Conservation (phyloP, 257 asterid species). For the Solanum stenotomum region DNA sequence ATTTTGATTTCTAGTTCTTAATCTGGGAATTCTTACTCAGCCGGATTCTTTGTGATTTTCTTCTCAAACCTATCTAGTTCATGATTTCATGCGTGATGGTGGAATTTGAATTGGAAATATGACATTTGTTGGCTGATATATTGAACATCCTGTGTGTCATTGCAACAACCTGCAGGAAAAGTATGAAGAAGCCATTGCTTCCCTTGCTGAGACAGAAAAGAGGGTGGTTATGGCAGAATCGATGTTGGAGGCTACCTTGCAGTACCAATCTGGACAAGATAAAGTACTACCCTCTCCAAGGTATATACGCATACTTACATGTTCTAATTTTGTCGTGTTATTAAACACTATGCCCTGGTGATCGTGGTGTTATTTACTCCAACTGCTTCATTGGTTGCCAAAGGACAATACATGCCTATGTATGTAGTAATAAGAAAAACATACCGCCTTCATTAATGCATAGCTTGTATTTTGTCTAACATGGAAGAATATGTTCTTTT, state of each 20-base stretch:
- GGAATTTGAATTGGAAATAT: background rate
- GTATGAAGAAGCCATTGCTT: slow-evolving; percentile 68
- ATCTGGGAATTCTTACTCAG: background rate
- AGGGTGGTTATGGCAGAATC: slow-evolving; percentile 95
- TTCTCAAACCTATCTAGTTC: background rate
- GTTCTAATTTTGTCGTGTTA: background rate
- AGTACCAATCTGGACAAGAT: slow-evolving; percentile 86
- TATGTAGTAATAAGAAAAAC: background rate
- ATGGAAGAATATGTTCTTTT: background rate
- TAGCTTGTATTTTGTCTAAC: background rate
- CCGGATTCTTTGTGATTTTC: background rate
- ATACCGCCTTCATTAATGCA: background rate
- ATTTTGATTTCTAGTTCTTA: background rate
- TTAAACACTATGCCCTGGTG: background rate
- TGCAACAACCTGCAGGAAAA: slow-evolving; percentile 46
- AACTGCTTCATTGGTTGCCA: background rate
- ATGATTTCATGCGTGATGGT: background rate
- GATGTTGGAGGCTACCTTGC: slow-evolving; percentile 98
- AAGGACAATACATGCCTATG: background rate
- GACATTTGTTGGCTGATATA: background rate
- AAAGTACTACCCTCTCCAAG: slow-evolving; percentile 78
- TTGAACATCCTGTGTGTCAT: background rate
- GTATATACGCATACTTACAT: slow-evolving; percentile 13
- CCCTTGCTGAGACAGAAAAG: slow-evolving; percentile 82
- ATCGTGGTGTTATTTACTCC: background rate